Percentiles rank a stretch among this genome's conserved stretches.
Evolutionary conservation across 768 basidiomycete genomes (phyloP).

Genomic region (Suillus subluteus): DNA sequence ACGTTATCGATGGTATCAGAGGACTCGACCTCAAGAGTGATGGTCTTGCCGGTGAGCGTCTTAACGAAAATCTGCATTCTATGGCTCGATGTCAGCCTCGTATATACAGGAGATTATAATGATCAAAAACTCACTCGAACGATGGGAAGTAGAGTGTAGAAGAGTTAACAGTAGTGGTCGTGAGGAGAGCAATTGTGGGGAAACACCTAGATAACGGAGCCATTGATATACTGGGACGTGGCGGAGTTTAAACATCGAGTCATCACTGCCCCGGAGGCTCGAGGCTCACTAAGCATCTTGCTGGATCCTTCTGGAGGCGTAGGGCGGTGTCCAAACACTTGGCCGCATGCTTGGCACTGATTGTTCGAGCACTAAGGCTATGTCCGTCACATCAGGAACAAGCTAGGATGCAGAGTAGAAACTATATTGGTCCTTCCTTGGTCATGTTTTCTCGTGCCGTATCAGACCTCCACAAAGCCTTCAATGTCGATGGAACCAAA

Average conservation of each 20-base stretch:
- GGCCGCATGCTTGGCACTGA: background rate
- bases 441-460: too few species aligned
- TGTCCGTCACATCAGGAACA: background rate
- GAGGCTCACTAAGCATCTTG: background rate
- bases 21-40: constrained; percentile 78
- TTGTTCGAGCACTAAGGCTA: background rate
- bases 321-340: background rate
- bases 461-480: too few species aligned
- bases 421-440: too few species aligned
- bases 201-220: constrained; percentile 1
- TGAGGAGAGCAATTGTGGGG: background rate
- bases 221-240: background rate
- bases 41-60: constrained; percentile 85
- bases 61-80: constrained; percentile 86
- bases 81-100: background rate
- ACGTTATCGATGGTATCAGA: constrained; percentile 79
- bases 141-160: background rate
- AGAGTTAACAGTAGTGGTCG: background rate
- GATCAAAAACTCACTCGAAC: background rate
- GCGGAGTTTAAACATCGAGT: constrained; percentile 2
- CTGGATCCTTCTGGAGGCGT: constrained; percentile 6
- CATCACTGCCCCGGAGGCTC: background rate
- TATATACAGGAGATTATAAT: background rate
- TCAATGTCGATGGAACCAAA: too few species aligned
- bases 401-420: too few species aligned